Evolutionary conservation across 768 basidiomycete genomes (phyloP), one percentile per base, ranked within the genome.

Genomic region (Mycena vitilis): DNA sequence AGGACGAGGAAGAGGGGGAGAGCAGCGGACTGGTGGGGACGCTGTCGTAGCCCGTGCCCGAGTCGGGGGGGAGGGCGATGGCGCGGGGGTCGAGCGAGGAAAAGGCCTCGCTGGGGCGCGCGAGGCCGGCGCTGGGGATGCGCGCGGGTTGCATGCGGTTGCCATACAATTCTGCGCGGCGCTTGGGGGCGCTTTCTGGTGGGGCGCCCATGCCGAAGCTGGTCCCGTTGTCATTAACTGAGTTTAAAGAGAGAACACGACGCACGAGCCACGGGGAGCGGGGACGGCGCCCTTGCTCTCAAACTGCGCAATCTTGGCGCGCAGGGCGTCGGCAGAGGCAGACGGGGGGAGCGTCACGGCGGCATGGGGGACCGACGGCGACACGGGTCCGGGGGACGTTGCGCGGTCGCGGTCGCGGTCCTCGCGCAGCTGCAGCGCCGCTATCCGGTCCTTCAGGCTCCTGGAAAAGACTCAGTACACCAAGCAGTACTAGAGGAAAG

Each of bases 371-470:
- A 49, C 53, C 15, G 71, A 65, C 59, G 60, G 73, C 56, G 42
- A 66, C 30, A 30, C 30, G 30, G 30, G 30, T 5, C 30, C 30
- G 40, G 63, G 70, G 60, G 72, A 78, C 75, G 65, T 47, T 53
- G 67, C 48, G 16, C 64, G 70, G 34, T 68, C 66, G 54, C 57
- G 73, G 37, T 73, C 63, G n/a, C 69, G 71, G 13, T 74, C 77
- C 76, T 81, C 84, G 60, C 87, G 85, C 72, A 92, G 92, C 76
- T 95, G 88, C 56, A 95, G 82, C 34, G 92, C 92, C 20, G 93
- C 93, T 70, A 95, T 94, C 61, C 93, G 90, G 73, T 94, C 93
- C 79, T 90, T 93, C 75, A 94, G 87, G 76, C 91, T 92, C 70
- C 66, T 71, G 34, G 4, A 40, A 30, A 30, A 30, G 2, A 30